Evolutionary conservation across 345 rosid genomes (phyloP).

Genomic region (Camelina laxa): DNA sequence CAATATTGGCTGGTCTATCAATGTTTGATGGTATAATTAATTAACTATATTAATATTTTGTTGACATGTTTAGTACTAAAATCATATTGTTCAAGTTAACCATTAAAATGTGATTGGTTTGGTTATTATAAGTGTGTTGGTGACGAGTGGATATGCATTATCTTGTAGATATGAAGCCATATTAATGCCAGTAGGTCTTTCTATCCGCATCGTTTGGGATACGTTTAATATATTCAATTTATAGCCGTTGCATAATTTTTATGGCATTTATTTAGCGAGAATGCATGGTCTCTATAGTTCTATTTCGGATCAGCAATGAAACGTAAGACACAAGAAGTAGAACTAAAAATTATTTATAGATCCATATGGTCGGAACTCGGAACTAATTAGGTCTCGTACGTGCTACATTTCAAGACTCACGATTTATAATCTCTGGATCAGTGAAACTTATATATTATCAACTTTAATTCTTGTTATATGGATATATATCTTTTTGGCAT

Average conservation of each 20-base stretch:
- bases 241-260: conserved; percentile 15
- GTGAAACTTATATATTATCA: conserved; percentile 5
- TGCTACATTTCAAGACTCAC: conserved; percentile 4
- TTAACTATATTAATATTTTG: not conserved
- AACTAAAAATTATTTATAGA: not conserved
- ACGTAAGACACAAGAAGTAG: conserved; percentile 4
- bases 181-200: conserved; percentile 18
- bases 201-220: not conserved
- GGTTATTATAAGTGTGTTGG: conserved; percentile 11
- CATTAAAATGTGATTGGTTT: conserved; percentile 4
- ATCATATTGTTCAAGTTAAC: conserved; percentile 3
- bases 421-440: conserved; percentile 3
- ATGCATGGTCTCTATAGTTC: not conserved
- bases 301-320: not conserved
- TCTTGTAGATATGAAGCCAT: conserved; percentile 15
- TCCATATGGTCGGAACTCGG: not conserved
- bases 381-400: not conserved
- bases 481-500: too few relatives aligned
- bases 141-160: conserved; percentile 2
- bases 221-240: not conserved
- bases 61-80: not conserved
- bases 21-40: not conserved
- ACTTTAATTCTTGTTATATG: not conserved
- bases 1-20: conserved; percentile 2
- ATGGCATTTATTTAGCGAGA: conserved; percentile 11